Base-by-base conservation (phyloP, 2,329 filamentous ascomycete genomes). In the Venturia nashicola region DNA sequence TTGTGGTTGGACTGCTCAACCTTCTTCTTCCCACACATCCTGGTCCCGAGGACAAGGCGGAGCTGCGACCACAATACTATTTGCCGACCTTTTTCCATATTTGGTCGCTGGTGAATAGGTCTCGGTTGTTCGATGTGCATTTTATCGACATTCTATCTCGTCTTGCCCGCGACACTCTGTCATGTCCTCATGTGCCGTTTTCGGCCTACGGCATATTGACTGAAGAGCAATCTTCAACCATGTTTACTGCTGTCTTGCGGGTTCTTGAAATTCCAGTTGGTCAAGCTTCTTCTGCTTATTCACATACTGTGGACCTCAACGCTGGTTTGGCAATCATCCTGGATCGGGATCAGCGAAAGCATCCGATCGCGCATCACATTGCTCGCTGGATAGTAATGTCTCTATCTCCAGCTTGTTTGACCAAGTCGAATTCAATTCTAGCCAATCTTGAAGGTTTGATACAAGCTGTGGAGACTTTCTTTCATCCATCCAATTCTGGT, bases 401-500 rank as follows among this genome's bases (percentile, higher is more conserved):
- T 0, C 75, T 99, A 46, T 97, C 94, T 1, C 93, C 94, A 1
- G 80, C 86, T 57, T 94, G 90, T 70, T 77, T 95, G 60, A 84
- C 89, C 51, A 80, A 85, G n/a, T 81, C 87, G 39, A 87, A 87
- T 64, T 97, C 92, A 0, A 85, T 96, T 54, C 76, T 99, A 70
- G 85, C 88, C 42, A 90, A 89, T 68, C 82, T 99, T 5, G 93
- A 99, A 74, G 93, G 90, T 0, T 80, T 99, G 62, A 89, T 99
- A 68, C 89, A 97, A 74, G 94, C 92, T 2, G 88, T 97, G 59
- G 94, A 99, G 74, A 99, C 94, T 0, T 99, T 99, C 75, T 99
- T 97, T 80, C 94, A 99, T 71, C 94, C 94, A 2, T 99, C 94
- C 2, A 99, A 99, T 74, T 90, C 93, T 62, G 94, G 94, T 16